Evolutionary conservation across 148 eudicot genomes (phyloP).

Genomic region (Selenicereus undatus): DNA sequence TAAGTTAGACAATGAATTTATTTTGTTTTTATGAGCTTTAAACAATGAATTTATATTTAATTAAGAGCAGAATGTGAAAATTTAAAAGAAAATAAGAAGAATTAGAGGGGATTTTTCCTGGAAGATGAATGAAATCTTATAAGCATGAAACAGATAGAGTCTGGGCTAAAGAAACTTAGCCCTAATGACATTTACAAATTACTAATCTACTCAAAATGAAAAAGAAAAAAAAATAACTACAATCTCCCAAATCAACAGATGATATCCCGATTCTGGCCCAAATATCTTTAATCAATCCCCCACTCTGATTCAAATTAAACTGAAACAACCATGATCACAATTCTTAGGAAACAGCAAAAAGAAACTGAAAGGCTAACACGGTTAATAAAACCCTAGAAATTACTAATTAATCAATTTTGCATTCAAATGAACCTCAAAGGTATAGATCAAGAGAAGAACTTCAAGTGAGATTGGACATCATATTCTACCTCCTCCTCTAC

Average conservation of each 20-base stretch:
- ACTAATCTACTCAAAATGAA: background rate
- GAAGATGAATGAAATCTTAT: background rate
- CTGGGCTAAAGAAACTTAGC: background rate
- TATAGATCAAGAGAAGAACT: background rate
- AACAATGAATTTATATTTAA: too few relatives aligned
- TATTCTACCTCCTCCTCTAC: slow-evolving; percentile 1
- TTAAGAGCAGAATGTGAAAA: background rate
- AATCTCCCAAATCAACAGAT: too few relatives aligned
- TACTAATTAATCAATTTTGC: background rate
- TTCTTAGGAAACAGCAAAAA: background rate
- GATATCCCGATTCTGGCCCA: too few relatives aligned
- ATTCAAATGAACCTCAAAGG: background rate
- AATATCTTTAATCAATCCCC: too few relatives aligned
- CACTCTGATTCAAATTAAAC: too few relatives aligned
- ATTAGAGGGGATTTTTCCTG: background rate
- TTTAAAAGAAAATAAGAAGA: background rate
- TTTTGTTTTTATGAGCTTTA: too few relatives aligned
- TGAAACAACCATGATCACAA: background rate
- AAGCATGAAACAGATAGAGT: background rate
- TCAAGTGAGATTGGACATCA: background rate
- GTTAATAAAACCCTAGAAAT: background rate
- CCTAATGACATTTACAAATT: background rate
- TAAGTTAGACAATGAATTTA: too few relatives aligned
- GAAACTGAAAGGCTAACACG: background rate
- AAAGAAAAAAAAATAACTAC: too few relatives aligned